Base-by-base conservation (phyloP, 2,329 filamentous ascomycete species). In the Fusarium pseudoanthophilum region DNA sequence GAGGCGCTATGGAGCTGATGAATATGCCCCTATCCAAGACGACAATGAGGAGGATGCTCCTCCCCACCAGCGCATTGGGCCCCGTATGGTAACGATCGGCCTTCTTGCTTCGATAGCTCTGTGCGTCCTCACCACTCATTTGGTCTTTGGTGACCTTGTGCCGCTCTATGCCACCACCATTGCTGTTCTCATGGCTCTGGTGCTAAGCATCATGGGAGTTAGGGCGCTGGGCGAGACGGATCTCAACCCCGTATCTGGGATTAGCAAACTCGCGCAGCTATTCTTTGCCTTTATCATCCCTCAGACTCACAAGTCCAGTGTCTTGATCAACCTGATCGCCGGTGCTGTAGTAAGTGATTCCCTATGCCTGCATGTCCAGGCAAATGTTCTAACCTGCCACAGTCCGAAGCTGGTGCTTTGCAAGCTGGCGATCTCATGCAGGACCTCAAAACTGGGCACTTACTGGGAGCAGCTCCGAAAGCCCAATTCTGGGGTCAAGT, bases 401-500 rank as follows among this genome's bases (percentile, higher is more conserved):
- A 84, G 83, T 84, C 83, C 7, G 83, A 84, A 79, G 83, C 83
- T 56, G 87, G 96, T 10, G 96, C 96, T 7, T 86, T 98, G 9
- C 96, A 99, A 84, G 95, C 96, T 6, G 96, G 96, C 14, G 96
- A 99, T 81, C 90, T 99, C 62, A 93, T 99, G 89, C 96, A 99
- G 80, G 96, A 99, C 80, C 88, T 99, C 36, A 99, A 99, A 82
- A 98, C 96, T 0, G 96, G 96, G 0, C 95, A 99, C 81, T 85
- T 99, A 1, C 88, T 99, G 2, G 95, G 95, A 16, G 96, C 96
- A 2, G 93, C 94, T 7, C 96, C 96, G 0, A 96, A 93, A 76
- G 96, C 96, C 1, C 96, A 99, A 78, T 99, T 99, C 80, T 98
- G 94, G 87, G 96, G 96, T 2, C 96, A 99, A 80, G 90, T 98